Evolutionary conservation across 2,329 filamentous ascomycete species (phyloP).

Genomic region (Clathrospora elynae): DNA sequence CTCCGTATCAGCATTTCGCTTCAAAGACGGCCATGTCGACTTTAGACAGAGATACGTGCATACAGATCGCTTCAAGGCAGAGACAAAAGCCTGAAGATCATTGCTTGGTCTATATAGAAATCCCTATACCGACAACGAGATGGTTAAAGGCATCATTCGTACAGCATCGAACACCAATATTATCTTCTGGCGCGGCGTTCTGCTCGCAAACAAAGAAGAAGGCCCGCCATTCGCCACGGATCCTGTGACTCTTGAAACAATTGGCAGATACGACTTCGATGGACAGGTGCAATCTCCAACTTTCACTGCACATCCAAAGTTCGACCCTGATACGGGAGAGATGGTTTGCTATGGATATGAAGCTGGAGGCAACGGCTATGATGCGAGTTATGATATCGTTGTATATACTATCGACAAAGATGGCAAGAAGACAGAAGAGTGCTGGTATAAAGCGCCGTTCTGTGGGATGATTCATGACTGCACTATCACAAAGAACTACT

Average conservation of each 20-base stretch:
- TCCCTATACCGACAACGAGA: constrained; percentile 61
- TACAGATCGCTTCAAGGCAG: constrained; percentile 51
- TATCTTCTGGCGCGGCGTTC: constrained; percentile 61
- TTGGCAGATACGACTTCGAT: constrained; percentile 48
- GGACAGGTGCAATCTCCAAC: constrained; percentile 49
- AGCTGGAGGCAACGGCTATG: constrained; percentile 46
- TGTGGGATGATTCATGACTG: constrained; percentile 50
- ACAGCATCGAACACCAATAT: constrained; percentile 66
- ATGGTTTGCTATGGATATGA: constrained; percentile 52
- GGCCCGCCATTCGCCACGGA: constrained; percentile 50
- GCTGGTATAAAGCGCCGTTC: constrained; percentile 50
- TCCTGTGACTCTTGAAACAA: constrained; percentile 49
- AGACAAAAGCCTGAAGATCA: constrained; percentile 45
- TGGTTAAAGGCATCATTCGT: constrained; percentile 60
- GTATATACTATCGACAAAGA: constrained; percentile 48
- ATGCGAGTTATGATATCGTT: constrained; percentile 47
- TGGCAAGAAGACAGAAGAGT: constrained; percentile 48
- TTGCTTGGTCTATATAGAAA: constrained; percentile 64
- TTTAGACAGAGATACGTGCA: constrained; percentile 52
- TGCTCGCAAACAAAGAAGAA: constrained; percentile 60
- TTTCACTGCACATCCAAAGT: constrained; percentile 54
- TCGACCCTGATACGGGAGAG: constrained; percentile 51
- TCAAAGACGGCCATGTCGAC: constrained; percentile 51
- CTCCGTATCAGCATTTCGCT: constrained; percentile 51
- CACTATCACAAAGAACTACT: constrained; percentile 48